These are phyloP conservation scores for Saccharomycopsis sp. DNA, from an alignment of 805 yeast genomes.

Conservation along the genomic window DNA sequence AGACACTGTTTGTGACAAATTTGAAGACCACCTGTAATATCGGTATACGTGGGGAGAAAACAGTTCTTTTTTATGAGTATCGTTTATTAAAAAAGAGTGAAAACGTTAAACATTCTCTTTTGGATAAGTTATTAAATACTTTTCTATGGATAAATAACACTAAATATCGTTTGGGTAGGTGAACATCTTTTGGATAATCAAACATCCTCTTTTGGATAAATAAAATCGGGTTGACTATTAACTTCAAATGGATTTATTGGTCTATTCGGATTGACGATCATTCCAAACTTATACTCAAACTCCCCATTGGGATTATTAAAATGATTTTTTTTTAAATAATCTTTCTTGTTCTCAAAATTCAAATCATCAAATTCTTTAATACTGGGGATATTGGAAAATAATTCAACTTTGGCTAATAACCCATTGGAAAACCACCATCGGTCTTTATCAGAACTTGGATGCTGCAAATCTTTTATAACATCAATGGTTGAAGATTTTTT, in stretches of 20 bases:
- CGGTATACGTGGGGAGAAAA: too few relatives aligned
- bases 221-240: slow-evolving; percentile 43
- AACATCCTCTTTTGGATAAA: slow-evolving; percentile 21
- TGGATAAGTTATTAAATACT: too few relatives aligned
- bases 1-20: too few relatives aligned
- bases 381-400: slow-evolving; percentile 20
- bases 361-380: slow-evolving; percentile 5
- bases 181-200: too few relatives aligned
- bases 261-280: slow-evolving; percentile 56
- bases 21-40: too few relatives aligned
- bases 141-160: too few relatives aligned
- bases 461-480: slow-evolving; percentile 41
- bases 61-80: too few relatives aligned
- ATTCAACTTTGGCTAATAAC: slow-evolving; percentile 54
- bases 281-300: slow-evolving; percentile 21
- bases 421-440: slow-evolving; percentile 95
- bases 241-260: slow-evolving; percentile 65
- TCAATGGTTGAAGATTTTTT: slow-evolving; percentile 24
- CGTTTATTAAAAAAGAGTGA: too few relatives aligned
- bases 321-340: neutral
- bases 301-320: slow-evolving; percentile 17
- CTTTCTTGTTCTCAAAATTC: neutral
- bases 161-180: too few relatives aligned
- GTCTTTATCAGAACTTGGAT: slow-evolving; percentile 72
- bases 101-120: too few relatives aligned